Percentiles rank a stretch among this genome's conserved stretches.
These are phyloP conservation scores for Neurospora sublineolata DNA, from an alignment of 495 filamentous ascomycete genomes.

Conservation along the genomic window DNA sequence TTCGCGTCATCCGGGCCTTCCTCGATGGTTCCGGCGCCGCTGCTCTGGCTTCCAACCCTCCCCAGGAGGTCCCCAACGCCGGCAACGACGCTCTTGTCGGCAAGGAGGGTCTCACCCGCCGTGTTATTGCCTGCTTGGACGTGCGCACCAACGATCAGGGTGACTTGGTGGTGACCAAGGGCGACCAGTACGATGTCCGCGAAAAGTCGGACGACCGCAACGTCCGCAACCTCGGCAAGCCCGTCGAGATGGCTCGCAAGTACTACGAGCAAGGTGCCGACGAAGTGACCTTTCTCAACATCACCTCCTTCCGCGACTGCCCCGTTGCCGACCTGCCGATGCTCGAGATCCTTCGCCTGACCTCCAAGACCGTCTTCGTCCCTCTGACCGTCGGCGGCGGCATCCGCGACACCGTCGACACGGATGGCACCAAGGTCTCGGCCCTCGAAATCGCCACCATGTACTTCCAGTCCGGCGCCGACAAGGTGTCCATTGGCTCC, in stretches of 20 bases:
- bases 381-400: slow-evolving; percentile 92
- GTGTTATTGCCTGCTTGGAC: slow-evolving; percentile 92
- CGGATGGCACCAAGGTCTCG: slow-evolving; percentile 73
- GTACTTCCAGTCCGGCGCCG: slow-evolving; percentile 97
- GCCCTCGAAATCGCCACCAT: slow-evolving; percentile 88
- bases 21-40: slow-evolving; percentile 51
- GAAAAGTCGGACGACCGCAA: slow-evolving; percentile 67
- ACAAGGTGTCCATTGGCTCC: slow-evolving; percentile 95
- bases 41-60: slow-evolving; percentile 18
- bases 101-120: slow-evolving; percentile 62
- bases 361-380: slow-evolving; percentile 92
- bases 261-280: slow-evolving; percentile 97
- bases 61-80: neutral
- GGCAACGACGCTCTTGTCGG: slow-evolving; percentile 5
- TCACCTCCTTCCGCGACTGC: slow-evolving; percentile 92
- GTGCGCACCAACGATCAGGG: slow-evolving; percentile 93
- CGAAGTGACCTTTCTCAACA: slow-evolving; percentile 95
- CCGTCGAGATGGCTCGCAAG: slow-evolving; percentile 81
- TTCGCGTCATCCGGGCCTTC: slow-evolving; percentile 77
- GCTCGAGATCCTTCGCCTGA: slow-evolving; percentile 80
- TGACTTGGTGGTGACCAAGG: slow-evolving; percentile 94
- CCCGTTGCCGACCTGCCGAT: slow-evolving; percentile 85
- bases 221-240: slow-evolving; percentile 91
- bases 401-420: slow-evolving; percentile 81
- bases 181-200: slow-evolving; percentile 98